A percentile compares a stretch with the other conserved stretches of the same genome.
Evolutionary conservation across 1,284 basidiomycete species (phyloP).

Genomic region (Malassezia furfur): DNA sequence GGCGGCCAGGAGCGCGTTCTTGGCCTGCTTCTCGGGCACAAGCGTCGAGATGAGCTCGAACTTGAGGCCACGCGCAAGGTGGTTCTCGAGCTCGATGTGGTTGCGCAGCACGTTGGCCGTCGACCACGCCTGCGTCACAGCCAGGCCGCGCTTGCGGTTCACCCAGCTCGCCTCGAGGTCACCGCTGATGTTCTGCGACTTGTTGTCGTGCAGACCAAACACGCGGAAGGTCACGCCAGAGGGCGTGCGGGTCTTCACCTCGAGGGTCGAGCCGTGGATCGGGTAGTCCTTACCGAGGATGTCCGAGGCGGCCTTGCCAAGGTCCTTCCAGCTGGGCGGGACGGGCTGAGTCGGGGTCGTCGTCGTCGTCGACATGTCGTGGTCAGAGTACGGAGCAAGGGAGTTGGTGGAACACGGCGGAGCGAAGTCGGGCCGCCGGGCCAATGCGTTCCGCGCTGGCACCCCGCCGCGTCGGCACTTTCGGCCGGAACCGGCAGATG

Average conservation of each 20-base stretch:
- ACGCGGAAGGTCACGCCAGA: conserved; percentile 51
- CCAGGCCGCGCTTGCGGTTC: conserved; percentile 46
- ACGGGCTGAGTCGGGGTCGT: conserved; percentile 22
- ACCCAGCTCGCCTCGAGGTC: conserved; percentile 48
- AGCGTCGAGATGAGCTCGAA: conserved; percentile 79
- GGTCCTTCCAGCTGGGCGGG: conserved; percentile 47
- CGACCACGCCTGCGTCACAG: conserved; percentile 64
- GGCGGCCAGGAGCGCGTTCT: conserved; percentile 66
- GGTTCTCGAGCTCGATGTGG: conserved; percentile 91
- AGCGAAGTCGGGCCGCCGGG: background rate
- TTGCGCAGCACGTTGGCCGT: conserved; percentile 71
- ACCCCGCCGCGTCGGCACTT: background rate
- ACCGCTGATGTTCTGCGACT: conserved; percentile 44
- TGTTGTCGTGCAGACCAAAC: conserved; percentile 46
- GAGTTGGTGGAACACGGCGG: background rate
- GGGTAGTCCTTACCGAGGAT: conserved; percentile 87
- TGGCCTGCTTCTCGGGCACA: conserved; percentile 63
- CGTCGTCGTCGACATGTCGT: background rate
- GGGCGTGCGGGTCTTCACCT: conserved; percentile 87
- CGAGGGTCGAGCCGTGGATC: conserved; percentile 59
- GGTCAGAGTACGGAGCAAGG: background rate
- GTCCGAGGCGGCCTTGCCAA: conserved; percentile 80
- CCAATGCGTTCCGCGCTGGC: conserved; percentile 9
- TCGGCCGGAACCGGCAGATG: conserved; percentile 17
- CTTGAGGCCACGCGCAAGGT: conserved; percentile 92